phyloP scores from a whole-genome alignment of 1,284 basidiomycete genomes.

The Somion occarium region DNA sequence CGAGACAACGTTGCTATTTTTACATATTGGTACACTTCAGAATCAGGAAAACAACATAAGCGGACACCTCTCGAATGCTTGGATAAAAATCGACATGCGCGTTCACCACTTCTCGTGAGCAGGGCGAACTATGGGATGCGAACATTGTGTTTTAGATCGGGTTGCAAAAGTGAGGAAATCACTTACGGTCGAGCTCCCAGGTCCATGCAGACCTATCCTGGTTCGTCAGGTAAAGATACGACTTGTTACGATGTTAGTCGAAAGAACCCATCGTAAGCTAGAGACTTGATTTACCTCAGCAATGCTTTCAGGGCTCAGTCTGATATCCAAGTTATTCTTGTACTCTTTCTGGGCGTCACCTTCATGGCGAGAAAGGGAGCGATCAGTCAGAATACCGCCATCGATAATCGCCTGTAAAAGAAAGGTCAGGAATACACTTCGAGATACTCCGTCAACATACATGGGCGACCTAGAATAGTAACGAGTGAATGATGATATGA shows the following conservation, averaged over 20 bases:
- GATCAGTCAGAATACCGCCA: constrained; percentile 48
- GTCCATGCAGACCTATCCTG: constrained; percentile 46
- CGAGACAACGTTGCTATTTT: too few relatives aligned
- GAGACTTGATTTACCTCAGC: constrained; percentile 42
- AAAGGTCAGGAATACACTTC: neutral
- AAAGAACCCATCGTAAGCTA: too few relatives aligned
- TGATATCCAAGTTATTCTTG: constrained; percentile 40
- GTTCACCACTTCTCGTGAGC: constrained; percentile 43
- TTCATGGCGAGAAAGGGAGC: constrained; percentile 20
- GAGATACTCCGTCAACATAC: too few relatives aligned
- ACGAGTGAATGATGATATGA: neutral
- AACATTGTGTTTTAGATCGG: neutral
- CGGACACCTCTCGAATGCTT: neutral
- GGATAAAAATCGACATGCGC: neutral
- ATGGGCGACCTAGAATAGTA: constrained; percentile 48
- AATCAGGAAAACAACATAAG: neutral
- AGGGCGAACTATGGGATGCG: constrained; percentile 32
- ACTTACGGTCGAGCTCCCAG: constrained; percentile 42
- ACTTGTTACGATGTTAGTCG: too few relatives aligned
- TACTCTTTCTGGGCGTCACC: constrained; percentile 32
- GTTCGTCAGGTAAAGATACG: constrained; percentile 37
- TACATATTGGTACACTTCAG: too few relatives aligned
- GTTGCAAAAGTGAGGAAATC: neutral
- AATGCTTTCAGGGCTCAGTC: constrained; percentile 60
- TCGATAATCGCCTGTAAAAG: constrained; percentile 33